Base-by-base conservation (phyloP, 1,284 basidiomycete species). In the Moesziomyces globuligerus region DNA sequence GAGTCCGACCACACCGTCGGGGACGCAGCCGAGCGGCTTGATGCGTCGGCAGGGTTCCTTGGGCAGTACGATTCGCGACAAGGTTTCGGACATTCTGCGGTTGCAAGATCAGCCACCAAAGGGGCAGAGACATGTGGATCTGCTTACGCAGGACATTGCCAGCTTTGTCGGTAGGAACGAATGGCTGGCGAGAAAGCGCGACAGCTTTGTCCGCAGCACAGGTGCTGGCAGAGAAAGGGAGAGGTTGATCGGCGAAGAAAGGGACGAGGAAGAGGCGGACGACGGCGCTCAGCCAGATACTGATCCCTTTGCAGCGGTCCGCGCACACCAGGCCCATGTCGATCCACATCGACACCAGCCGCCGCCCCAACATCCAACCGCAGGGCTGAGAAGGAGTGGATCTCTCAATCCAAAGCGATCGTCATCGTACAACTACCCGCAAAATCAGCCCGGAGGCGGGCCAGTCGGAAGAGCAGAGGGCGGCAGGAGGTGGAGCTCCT, bases 161-260 rank as follows among this genome's bases (percentile, higher is more conserved):
- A 47, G 43, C 15, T 43, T 78, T 23, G 72, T 74, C 17, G 64
- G 75, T 38, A 62, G 72, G 51, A 68, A 75, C 43, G 68, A 69
- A 32, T 78, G 76, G 76, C 46, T 73, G 28, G 46, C 66, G 18
- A 46, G 71, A 11, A 72, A 57, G 37, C 54, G 58, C 20, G 66
- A 69, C 38, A 43, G 37, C 10, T 55, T 69, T 15, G 66, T 69
- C 3, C 43, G 58, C 52, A 2, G 34, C 24, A 58, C 52, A 6
- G 43, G 43, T 9, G 32, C 28, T 25, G 21, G 36, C 20, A 10
- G 54, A 18, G 54, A 58, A 7, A 18, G 50, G 15, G 58, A 68
- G 36, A 44, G 57, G 3, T 25, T 67, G 18, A 55, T 67, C 18
- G 32, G 46, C 3, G 43, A 55, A n/a, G 36, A 37, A 6, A 18